phyloP scores from a whole-genome alignment of 2,329 filamentous ascomycete genomes.

The Thielaviopsis populi region DNA sequence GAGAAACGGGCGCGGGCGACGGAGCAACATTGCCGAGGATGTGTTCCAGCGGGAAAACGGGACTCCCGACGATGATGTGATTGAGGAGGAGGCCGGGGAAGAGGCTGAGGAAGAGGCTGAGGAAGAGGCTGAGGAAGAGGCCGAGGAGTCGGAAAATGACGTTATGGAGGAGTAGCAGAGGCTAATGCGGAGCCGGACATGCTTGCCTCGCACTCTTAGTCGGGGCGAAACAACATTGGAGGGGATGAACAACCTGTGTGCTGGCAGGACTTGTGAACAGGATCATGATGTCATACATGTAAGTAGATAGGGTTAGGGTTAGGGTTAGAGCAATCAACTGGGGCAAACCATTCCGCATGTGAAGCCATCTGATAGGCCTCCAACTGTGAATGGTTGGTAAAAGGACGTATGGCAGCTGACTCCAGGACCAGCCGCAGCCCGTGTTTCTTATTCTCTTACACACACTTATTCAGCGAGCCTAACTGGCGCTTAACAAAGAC shows the following conservation, averaged over 20 bases:
- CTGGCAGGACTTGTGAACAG: too few relatives aligned
- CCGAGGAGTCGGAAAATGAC: constrained; percentile 18
- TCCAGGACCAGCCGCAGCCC: too few relatives aligned
- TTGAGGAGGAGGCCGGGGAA: constrained; percentile 19
- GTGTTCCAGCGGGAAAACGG: constrained; percentile 23
- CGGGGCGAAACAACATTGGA: too few relatives aligned
- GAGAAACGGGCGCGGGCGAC: constrained; percentile 26
- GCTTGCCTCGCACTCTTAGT: too few relatives aligned
- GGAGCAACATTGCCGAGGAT: constrained; percentile 25
- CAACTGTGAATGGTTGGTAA: background rate
- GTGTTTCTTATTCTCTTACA: too few relatives aligned
- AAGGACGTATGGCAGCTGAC: background rate
- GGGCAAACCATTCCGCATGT: background rate
- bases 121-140: constrained; percentile 18
- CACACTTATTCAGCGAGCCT: too few relatives aligned
- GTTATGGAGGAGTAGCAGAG: constrained; percentile 1
- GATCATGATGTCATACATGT: background rate
- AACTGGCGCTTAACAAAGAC: too few relatives aligned
- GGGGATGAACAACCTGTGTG: too few relatives aligned
- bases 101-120: constrained; percentile 18
- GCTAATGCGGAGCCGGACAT: background rate
- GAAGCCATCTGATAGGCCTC: background rate
- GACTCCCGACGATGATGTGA: constrained; percentile 21
- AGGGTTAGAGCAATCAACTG: background rate
- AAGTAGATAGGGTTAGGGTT: background rate